Conservation (phyloP, 2,329 filamentous ascomycete species). For the Aspergillus glaucus region DNA sequence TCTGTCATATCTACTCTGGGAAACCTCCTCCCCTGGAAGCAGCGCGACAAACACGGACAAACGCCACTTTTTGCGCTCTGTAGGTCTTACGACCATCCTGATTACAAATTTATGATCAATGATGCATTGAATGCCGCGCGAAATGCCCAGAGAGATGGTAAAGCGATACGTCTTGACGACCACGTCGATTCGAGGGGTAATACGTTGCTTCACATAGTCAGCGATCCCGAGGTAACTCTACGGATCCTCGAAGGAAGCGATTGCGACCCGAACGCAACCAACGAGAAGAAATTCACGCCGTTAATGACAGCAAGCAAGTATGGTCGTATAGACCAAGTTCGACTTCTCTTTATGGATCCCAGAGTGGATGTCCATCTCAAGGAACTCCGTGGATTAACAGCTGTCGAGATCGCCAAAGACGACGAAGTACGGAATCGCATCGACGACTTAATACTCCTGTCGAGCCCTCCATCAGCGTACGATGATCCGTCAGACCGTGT, state of each 20-base stretch:
- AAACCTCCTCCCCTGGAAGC: constrained; percentile 73
- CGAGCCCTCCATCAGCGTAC: constrained; percentile 46
- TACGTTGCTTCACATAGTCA: constrained; percentile 90
- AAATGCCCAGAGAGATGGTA: constrained; percentile 65
- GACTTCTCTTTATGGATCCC: constrained; percentile 78
- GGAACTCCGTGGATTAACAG: constrained; percentile 82
- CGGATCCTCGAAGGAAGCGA: constrained; percentile 78
- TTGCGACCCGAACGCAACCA: constrained; percentile 90
- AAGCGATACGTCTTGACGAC: constrained; percentile 81
- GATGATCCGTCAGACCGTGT: constrained; percentile 70
- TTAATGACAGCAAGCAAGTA: constrained; percentile 99
- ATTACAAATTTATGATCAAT: constrained; percentile 83
- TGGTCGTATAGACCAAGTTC: constrained; percentile 86
- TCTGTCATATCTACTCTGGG: constrained; percentile 72
- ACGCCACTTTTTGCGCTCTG: constrained; percentile 96
- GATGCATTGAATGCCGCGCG: constrained; percentile 70
- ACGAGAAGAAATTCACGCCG: constrained; percentile 90
- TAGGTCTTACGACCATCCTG: constrained; percentile 85
- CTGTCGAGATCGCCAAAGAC: constrained; percentile 94
- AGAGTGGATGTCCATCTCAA: constrained; percentile 78
- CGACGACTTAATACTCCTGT: constrained; percentile 84
- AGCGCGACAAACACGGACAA: constrained; percentile 92
- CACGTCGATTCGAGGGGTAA: constrained; percentile 92
- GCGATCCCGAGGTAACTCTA: constrained; percentile 69
- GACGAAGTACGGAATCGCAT: constrained; percentile 96